These are phyloP conservation scores for Termitomyces sp. DNA, from an alignment of 768 basidiomycete genomes.

Conservation along the genomic window DNA sequence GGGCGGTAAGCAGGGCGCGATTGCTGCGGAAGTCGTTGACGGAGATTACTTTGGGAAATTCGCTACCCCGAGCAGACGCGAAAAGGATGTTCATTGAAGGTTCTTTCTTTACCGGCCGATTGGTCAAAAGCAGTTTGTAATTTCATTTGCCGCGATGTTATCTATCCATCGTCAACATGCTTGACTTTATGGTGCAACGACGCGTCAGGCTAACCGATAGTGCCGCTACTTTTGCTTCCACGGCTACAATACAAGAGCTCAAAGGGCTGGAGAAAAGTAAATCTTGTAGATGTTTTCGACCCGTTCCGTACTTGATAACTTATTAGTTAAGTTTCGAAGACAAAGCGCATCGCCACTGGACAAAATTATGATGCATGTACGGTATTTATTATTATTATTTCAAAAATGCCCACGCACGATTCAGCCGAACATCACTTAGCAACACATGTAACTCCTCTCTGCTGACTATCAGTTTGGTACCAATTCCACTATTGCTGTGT, in stretches of 20 bases:
- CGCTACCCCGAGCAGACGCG: conserved; percentile 8
- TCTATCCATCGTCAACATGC: neutral
- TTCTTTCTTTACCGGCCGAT: neutral
- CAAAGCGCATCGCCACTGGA: conserved; percentile 3
- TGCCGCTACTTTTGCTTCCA: neutral
- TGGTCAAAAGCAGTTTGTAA: neutral
- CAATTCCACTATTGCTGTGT: conserved; percentile 6
- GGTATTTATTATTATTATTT: neutral
- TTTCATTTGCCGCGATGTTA: neutral
- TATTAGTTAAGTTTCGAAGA: neutral
- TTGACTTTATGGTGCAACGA: neutral
- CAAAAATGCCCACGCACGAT: neutral
- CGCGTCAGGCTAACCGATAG: neutral
- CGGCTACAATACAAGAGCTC: neutral
- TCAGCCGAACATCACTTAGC: neutral
- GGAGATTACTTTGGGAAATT: conserved; percentile 1
- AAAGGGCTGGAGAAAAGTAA: neutral
- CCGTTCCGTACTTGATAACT: neutral
- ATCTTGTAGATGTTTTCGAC: neutral
- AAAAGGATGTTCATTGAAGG: neutral
- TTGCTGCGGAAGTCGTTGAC: conserved; percentile 3
- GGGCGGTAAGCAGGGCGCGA: conserved; percentile 2
- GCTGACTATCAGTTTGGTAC: neutral
- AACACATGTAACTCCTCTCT: neutral
- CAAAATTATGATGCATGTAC: neutral